Base-by-base conservation (phyloP, 768 basidiomycete species). In the Xerocomellus intermedius region DNA sequence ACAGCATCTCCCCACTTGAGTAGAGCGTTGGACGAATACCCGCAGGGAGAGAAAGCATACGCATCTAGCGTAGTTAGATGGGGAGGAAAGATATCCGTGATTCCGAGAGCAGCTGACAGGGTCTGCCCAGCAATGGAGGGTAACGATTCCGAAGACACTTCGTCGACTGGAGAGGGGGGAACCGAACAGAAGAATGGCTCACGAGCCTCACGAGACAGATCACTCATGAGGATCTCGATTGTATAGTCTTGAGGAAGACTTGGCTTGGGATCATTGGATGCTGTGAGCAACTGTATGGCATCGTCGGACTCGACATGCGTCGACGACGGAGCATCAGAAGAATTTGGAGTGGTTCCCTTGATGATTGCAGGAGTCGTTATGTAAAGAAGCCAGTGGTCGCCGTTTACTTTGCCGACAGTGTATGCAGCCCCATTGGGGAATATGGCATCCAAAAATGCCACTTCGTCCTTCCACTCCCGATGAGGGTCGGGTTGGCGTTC, bases 341-440 rank as follows among this genome's bases (percentile, higher is more conserved):
- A 41, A 59, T 50, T 19, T 47, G 61, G 60, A 61, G 64, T 8
- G 52, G 69, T 61, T 47, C 68, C 64, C 33, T 60, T 57, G 41
- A 50, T 19, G 42, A 75, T 73, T 30, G 71, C 67, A 14, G 91
- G 87, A 2, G 76, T 79, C 19, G 93, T 94, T 62, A 98, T 80
- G 75, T 98, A 99, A 38, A 98, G 84, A 44, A 98, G 74, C 97
- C 97, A 99, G 74, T 99, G 97, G 72, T 98, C 94, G 45, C 96
- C 92, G 71, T 99, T 99, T 71, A 96, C 90, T 66, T 94, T 95
- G 55, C 97, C 97, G 58, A 98, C 87, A 30, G 92, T 95, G 76
- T 99, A 99, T 4, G 95, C 97, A 8, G 93, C 84, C 45, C 94
- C 94, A 69, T 83, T 82, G 63, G 81, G 79, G 72, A 99, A 98